Conservation (phyloP, 129 eudicot genomes). For the Kitagawia praeruptora region DNA sequence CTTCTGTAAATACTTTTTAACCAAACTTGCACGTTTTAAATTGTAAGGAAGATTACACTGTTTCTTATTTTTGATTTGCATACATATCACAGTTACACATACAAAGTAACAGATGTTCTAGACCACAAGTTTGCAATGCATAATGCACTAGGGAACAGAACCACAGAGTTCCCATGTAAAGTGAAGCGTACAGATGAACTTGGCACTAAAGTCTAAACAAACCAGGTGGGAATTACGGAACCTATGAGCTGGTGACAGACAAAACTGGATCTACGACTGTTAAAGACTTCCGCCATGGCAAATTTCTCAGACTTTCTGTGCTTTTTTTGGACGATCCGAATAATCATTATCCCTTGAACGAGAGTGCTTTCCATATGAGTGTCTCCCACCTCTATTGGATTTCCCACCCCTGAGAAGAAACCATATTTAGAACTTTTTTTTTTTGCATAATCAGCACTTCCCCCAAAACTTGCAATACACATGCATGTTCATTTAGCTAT, state of each 20-base stretch:
- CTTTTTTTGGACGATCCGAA: constrained; percentile 51
- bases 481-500: neutral
- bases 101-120: neutral
- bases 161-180: neutral
- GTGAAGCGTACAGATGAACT: neutral
- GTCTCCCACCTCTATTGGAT: constrained; percentile 55
- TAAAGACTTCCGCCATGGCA: neutral
- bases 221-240: neutral
- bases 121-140: neutral
- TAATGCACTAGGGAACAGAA: neutral
- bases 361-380: constrained; percentile 47
- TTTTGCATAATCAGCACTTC: neutral
- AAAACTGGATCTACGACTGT: neutral
- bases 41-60: neutral
- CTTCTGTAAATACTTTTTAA: neutral
- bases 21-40: neutral
- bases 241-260: neutral
- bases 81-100: neutral
- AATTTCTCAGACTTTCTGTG: constrained; percentile 52
- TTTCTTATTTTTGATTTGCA: neutral
- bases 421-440: neutral
- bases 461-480: neutral
- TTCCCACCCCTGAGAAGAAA: constrained; percentile 53
- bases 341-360: constrained; percentile 49
- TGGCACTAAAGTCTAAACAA: neutral